phyloP scores from a whole-genome alignment of 176 grass and related monocot species.

The Musa itinerans region DNA sequence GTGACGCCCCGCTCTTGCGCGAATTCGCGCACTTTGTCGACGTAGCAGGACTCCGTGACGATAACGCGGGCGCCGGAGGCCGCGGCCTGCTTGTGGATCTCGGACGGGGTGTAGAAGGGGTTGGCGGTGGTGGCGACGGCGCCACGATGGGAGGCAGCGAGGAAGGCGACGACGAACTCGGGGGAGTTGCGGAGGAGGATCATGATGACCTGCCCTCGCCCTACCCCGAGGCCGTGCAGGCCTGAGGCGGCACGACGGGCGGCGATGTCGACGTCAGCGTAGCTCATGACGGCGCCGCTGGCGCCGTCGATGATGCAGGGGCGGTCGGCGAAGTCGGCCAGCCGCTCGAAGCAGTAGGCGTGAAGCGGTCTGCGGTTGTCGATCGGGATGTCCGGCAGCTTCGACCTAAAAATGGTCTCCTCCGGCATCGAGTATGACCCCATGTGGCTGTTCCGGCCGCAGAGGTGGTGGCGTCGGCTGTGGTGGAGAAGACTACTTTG shows the following conservation, averaged over 20 bases:
- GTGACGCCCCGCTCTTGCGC: background rate
- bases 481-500: too few relatives aligned
- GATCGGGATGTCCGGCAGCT: slow-evolving; percentile 4
- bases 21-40: background rate
- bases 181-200: slow-evolving; percentile 8
- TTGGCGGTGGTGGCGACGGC: background rate
- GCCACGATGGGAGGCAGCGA: slow-evolving; percentile 1
- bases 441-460: too few relatives aligned
- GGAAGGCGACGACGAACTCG: slow-evolving; percentile 2
- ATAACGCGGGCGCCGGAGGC: background rate
- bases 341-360: background rate
- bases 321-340: background rate
- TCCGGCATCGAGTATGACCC: background rate
- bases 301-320: slow-evolving; percentile 11
- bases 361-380: background rate
- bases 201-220: background rate
- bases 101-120: slow-evolving; percentile 3
- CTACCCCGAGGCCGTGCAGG: background rate
- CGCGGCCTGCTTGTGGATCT: slow-evolving; percentile 2
- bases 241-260: background rate
- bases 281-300: background rate
- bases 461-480: too few relatives aligned
- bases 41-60: background rate
- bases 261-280: background rate
- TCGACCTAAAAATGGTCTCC: slow-evolving; percentile 3